Evolutionary conservation across 31 red algal species (phyloP), one percentile per base, ranked within the genome.

Genomic region (Odonthalia washingtoniensis): DNA sequence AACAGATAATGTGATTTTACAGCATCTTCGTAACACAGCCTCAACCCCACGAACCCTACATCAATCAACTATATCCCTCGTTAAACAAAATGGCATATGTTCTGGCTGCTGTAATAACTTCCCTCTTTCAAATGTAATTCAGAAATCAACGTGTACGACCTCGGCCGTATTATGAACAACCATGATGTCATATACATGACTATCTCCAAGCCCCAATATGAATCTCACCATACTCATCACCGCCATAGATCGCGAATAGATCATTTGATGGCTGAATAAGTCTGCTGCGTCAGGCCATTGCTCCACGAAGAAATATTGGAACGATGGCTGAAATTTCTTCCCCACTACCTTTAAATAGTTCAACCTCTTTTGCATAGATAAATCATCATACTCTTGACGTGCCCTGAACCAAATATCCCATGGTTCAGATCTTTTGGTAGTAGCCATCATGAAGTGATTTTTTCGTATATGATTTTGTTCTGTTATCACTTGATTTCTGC

Each of bases 81-180:
- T 96, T 35, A 98, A 60, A 30, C 97, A 81, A 40, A 98, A 98
- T 24, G 97, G 97, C 88, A 98, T 95, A 37, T 76, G 53, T 67
- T 98, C 97, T 4, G 97, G 97, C 9, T 87, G 92, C 12, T 90
- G 80, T 35, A 98, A 85, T 33, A 94, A 87, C 91, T 96, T 93
- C 37, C 97, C 97, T 77, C 79, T 75, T 31, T 98, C 97, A 92
- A 98, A 98, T 42, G 94, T 62, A 39, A 98, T 80, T 5, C 97
- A 93, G 65, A 98, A 91, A 83, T 98, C 97, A 70, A 98, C 96
- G 69, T 98, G 97, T n/a, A 98, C 90, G 2, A 98, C 66, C 75
- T 98, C 94, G 21, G 78, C 97, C 1, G 97, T 90, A 24, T 39
- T 40, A 26, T 78, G 37, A 84, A 96, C 97, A 36, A 98, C 40